Evolutionary conservation across 192 early-diverging fungal genomes (phyloP).

Genomic region (Coemansia sp.): DNA sequence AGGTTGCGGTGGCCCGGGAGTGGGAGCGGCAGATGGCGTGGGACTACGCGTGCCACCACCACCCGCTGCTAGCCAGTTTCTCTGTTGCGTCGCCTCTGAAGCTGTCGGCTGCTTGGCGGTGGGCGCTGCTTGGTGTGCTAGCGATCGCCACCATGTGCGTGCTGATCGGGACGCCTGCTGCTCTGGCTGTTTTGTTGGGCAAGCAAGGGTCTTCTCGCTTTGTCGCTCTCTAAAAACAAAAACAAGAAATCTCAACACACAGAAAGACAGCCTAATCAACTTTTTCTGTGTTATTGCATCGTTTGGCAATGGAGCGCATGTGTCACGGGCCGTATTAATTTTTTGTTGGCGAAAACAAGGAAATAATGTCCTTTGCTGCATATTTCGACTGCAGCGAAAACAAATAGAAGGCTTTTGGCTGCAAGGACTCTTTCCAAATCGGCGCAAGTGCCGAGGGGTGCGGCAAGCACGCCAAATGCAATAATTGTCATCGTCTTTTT

Average conservation of each 20-base stretch:
- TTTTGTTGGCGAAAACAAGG: too few relatives aligned
- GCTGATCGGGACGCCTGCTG: conserved; percentile 26
- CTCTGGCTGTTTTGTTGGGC: conserved; percentile 29
- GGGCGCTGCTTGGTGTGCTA: conserved; percentile 23
- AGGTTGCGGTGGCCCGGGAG: conserved; percentile 15
- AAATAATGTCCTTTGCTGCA: too few relatives aligned
- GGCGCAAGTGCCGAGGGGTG: too few relatives aligned
- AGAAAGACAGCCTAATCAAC: neutral
- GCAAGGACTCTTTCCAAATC: too few relatives aligned
- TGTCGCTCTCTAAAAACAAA: neutral
- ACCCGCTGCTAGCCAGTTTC: conserved; percentile 43
- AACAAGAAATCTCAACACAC: neutral
- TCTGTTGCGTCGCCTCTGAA: conserved; percentile 22
- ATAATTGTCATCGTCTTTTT: too few relatives aligned
- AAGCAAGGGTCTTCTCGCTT: neutral
- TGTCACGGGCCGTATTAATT: too few relatives aligned
- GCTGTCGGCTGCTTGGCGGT: conserved; percentile 34
- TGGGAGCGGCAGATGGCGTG: conserved; percentile 36
- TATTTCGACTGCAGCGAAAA: too few relatives aligned
- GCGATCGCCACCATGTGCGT: conserved; percentile 21
- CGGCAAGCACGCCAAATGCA: too few relatives aligned
- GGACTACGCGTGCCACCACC: conserved; percentile 45
- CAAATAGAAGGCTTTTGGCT: too few relatives aligned
- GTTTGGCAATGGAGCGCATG: too few relatives aligned
- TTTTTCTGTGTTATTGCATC: too few relatives aligned